These are phyloP conservation scores for Croton setiger DNA, from an alignment of 441 rosid species.

Conservation along the genomic window DNA sequence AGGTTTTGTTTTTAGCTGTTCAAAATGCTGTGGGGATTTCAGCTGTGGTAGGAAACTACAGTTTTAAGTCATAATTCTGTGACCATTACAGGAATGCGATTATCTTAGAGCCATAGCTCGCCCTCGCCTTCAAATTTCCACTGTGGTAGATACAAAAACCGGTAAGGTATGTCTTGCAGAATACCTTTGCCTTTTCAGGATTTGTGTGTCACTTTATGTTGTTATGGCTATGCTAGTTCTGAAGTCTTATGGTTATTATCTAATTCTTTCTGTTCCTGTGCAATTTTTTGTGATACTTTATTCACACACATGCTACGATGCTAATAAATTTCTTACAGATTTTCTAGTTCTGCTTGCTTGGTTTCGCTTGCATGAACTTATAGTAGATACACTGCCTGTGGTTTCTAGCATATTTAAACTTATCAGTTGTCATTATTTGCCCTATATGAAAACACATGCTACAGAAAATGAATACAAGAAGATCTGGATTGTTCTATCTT, in stretches of 20 bases:
- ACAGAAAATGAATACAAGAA: not conserved
- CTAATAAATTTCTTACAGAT: not conserved
- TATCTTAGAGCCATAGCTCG: constrained; percentile 73
- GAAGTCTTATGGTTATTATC: not conserved
- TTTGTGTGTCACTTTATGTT: not conserved
- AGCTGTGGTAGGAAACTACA: not conserved
- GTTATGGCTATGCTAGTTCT: not conserved
- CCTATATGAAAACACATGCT: not conserved
- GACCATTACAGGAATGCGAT: constrained; percentile 79
- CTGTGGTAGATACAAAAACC: constrained; percentile 83
- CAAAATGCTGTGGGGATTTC: not conserved
- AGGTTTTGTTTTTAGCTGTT: not conserved
- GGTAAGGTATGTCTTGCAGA: constrained; percentile 60
- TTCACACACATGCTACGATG: not conserved
- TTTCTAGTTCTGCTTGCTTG: not conserved
- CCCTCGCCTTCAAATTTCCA: constrained; percentile 78
- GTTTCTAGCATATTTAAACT: not conserved
- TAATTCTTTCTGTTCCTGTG: not conserved
- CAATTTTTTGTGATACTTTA: not conserved
- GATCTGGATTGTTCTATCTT: not conserved
- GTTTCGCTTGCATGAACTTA: not conserved
- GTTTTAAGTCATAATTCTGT: constrained; percentile 15
- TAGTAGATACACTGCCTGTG: not conserved
- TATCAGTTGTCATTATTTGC: not conserved
- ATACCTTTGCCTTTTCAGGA: not conserved